Conservation (phyloP, 2,329 filamentous ascomycete species). For the Paradendryphiella salina region DNA sequence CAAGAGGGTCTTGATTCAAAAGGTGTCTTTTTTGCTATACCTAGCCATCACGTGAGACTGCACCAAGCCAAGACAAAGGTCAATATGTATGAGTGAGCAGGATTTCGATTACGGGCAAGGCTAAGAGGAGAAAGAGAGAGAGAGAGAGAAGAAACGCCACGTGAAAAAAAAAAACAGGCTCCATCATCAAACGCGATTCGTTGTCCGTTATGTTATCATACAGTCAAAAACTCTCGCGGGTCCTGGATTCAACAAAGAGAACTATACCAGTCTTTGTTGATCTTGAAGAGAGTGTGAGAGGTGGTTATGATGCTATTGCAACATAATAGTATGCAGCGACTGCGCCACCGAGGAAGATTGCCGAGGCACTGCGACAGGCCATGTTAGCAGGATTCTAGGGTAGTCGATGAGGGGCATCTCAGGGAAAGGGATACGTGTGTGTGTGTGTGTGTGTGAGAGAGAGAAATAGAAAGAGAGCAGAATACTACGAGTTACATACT, state of each 20-base stretch:
- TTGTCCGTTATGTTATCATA: neutral
- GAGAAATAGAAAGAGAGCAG: neutral
- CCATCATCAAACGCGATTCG: neutral
- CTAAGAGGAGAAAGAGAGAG: neutral
- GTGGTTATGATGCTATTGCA: slow-evolving; percentile 1
- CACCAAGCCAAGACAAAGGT: neutral
- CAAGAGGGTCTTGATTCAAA: too few species aligned
- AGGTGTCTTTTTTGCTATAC: too few species aligned
- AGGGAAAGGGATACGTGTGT: neutral
- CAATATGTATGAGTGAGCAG: neutral
- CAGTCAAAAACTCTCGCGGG: neutral
- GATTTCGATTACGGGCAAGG: neutral
- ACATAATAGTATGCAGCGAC: slow-evolving; percentile 17
- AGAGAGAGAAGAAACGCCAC: neutral
- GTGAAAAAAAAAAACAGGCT: neutral
- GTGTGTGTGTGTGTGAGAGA: too few species aligned
- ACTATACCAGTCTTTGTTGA: too few species aligned
- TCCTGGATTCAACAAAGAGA: neutral
- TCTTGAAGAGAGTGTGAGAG: neutral
- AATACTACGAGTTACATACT: slow-evolving; percentile 1
- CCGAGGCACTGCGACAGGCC: slow-evolving; percentile 5
- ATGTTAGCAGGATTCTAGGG: slow-evolving; percentile 1
- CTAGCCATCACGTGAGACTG: too few species aligned
- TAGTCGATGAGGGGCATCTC: neutral
- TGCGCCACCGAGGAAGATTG: slow-evolving; percentile 12